Evolutionary conservation across 208 protist genomes (phyloP).

Genomic region (Trypanosoma boissoni): DNA sequence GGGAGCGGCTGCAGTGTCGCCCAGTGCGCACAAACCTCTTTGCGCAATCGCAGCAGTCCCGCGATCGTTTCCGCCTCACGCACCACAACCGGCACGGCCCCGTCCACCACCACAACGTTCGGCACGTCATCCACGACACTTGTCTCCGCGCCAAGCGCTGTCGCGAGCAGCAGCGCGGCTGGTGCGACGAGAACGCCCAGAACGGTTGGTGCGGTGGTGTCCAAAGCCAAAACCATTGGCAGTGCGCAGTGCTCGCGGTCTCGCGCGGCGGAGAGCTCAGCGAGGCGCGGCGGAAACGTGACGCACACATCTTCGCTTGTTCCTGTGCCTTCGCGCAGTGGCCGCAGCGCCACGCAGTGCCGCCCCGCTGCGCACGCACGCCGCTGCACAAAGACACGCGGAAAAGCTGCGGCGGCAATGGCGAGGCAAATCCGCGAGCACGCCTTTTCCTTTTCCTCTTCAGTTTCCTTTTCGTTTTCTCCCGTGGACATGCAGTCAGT

Average conservation of each 20-base stretch:
- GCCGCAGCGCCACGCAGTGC: conserved; percentile 14
- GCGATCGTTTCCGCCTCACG: conserved; percentile 10
- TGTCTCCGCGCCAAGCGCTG: conserved; percentile 12
- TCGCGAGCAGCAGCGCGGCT: conserved; percentile 17
- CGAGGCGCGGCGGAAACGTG: conserved; percentile 4
- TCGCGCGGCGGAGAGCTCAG: not conserved
- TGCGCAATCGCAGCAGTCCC: conserved; percentile 9
- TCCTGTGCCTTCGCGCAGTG: conserved; percentile 23
- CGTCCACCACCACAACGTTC: conserved; percentile 24
- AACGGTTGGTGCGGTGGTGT: no score
- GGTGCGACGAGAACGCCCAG: conserved; percentile 21
- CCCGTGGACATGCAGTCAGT: no score
- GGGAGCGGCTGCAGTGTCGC: conserved; percentile 14
- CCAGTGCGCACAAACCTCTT: conserved; percentile 7
- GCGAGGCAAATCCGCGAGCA: conserved; percentile 19
- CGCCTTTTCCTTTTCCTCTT: not conserved
- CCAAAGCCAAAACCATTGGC: no score
- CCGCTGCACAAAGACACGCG: conserved; percentile 17
- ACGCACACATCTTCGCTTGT: conserved; percentile 2
- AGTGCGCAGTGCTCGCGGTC: no score
- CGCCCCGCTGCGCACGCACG: conserved; percentile 2
- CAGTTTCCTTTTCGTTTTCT: not conserved
- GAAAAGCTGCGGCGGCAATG: conserved; percentile 21
- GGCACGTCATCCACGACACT: conserved; percentile 25
- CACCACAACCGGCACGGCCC: conserved; percentile 23